Evolutionary conservation across 257 asterid genomes (phyloP).

Genomic region (Parsonsia alboflavescens): DNA sequence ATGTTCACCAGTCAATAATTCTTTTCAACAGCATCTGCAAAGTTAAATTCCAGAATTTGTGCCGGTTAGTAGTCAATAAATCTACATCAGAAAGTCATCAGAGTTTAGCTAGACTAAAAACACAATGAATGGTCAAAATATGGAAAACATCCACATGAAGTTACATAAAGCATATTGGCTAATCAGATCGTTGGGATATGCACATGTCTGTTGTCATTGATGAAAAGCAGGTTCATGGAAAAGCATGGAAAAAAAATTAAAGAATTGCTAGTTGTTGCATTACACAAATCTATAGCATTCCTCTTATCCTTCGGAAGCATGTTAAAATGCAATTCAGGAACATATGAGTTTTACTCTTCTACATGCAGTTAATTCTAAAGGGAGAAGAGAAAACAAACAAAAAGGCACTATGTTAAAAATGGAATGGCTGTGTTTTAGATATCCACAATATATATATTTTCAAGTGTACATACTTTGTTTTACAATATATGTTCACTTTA

Average conservation of each 20-base stretch:
- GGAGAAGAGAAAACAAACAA: background rate
- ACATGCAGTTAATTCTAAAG: background rate
- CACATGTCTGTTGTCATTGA: background rate
- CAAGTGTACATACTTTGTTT: background rate
- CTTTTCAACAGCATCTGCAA: background rate
- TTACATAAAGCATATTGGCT: background rate
- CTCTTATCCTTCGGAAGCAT: background rate
- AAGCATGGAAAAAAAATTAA: background rate
- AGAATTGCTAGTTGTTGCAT: background rate
- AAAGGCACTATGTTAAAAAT: background rate
- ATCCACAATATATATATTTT: no score
- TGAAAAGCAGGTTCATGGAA: background rate
- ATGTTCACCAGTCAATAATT: background rate
- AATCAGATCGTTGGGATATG: background rate
- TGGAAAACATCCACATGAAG: background rate
- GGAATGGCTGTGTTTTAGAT: background rate
- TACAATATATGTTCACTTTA: no score
- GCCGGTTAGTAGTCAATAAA: background rate
- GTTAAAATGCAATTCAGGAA: background rate
- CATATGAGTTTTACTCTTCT: background rate
- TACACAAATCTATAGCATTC: background rate
- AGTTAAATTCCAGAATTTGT: background rate
- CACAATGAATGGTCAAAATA: background rate
- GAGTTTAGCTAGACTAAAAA: background rate
- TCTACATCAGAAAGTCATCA: background rate